phyloP scores from a whole-genome alignment of 176 grass and related monocot genomes.

The Microstegium vimineum region DNA sequence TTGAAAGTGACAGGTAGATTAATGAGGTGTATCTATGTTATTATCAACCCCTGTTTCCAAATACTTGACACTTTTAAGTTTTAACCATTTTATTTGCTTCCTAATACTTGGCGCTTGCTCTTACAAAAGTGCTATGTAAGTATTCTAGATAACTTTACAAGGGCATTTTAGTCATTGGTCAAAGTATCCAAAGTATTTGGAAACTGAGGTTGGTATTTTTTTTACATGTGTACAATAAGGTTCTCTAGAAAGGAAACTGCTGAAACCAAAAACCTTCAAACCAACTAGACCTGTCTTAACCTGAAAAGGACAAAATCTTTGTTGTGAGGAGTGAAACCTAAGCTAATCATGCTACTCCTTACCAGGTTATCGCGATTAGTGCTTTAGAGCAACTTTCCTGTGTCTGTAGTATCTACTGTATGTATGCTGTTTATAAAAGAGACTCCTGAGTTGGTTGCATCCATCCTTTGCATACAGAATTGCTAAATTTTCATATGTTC shows the following conservation, averaged over 20 bases:
- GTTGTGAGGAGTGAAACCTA: conserved; percentile 23
- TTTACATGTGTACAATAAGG: not conserved
- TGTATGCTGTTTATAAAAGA: conserved; percentile 6
- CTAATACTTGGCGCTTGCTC: not conserved
- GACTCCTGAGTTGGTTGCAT: conserved; percentile 8
- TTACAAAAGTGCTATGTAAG: not conserved
- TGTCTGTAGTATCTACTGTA: not conserved
- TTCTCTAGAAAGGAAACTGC: conserved; percentile 3
- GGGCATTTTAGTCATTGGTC: not conserved
- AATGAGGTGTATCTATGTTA: conserved; percentile 9
- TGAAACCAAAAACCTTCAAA: conserved; percentile 12
- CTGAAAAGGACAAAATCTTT: conserved; percentile 3
- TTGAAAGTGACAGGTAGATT: conserved; percentile 1
- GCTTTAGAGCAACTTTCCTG: not conserved
- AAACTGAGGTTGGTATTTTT: not conserved
- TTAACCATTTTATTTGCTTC: not conserved
- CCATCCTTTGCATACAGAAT: conserved; percentile 3
- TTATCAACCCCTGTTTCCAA: not conserved
- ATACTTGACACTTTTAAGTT: not conserved
- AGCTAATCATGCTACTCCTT: not conserved
- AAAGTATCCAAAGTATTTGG: not conserved
- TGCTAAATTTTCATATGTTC: not conserved
- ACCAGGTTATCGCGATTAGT: not conserved
- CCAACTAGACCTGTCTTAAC: conserved; percentile 13
- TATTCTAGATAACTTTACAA: not conserved